These are phyloP conservation scores for Aspergillus phoenicis DNA, from an alignment of 2,329 filamentous ascomycete species.

Conservation along the genomic window DNA sequence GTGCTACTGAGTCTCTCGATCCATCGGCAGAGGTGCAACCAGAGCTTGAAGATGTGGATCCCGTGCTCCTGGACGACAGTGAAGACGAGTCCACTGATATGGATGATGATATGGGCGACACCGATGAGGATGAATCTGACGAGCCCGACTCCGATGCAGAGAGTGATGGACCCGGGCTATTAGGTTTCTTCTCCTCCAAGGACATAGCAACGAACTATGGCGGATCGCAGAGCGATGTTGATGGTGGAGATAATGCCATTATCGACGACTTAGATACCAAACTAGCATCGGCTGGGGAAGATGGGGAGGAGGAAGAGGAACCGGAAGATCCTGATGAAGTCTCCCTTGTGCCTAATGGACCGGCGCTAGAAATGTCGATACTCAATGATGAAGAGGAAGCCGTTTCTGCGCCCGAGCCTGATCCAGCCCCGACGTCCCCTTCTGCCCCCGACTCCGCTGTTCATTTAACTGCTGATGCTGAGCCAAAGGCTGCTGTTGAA, in stretches of 20 bases:
- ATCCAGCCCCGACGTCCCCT: not conserved
- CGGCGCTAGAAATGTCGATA: constrained; percentile 36
- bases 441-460: not conserved
- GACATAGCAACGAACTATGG: constrained; percentile 29
- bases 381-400: constrained; percentile 25
- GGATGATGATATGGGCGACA: constrained; percentile 53
- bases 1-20: constrained; percentile 20
- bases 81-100: constrained; percentile 52
- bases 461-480: not conserved
- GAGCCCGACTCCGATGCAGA: constrained; percentile 52
- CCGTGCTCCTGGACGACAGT: constrained; percentile 49
- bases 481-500: not conserved
- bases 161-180: constrained; percentile 42
- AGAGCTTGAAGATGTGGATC: constrained; percentile 48
- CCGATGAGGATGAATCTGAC: constrained; percentile 52
- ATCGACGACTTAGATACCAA: constrained; percentile 31
- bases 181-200: constrained; percentile 52
- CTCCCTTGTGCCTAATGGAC: constrained; percentile 36
- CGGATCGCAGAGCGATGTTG: constrained; percentile 24
- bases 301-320: constrained; percentile 30
- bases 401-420: constrained; percentile 24
- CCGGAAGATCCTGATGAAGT: constrained; percentile 40
- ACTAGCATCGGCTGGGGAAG: constrained; percentile 24
- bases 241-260: constrained; percentile 40
- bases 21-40: constrained; percentile 30